Evolutionary conservation across 2,329 filamentous ascomycete genomes (phyloP).

Genomic region (Colletotrichum caudatum): DNA sequence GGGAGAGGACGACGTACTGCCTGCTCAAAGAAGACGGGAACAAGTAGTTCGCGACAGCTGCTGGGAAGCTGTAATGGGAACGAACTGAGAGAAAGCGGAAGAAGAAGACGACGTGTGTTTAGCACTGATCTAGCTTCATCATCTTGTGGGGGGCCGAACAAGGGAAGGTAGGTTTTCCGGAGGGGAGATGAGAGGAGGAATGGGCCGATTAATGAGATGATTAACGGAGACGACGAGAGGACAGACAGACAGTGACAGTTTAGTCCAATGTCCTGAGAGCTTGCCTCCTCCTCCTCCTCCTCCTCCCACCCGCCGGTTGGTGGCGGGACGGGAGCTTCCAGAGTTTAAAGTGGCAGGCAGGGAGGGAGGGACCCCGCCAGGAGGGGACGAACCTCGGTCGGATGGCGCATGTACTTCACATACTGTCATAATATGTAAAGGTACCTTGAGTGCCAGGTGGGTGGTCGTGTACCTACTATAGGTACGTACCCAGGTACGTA

Average conservation of each 20-base stretch:
- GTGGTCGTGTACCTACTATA: too few relatives aligned
- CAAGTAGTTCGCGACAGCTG: not conserved
- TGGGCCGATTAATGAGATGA: not conserved
- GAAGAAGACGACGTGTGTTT: not conserved
- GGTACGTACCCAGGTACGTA: too few relatives aligned
- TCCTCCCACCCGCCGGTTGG: not conserved
- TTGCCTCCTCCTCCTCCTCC: not conserved
- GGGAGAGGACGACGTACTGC: too few relatives aligned
- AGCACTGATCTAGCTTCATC: not conserved
- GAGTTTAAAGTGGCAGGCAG: constrained; percentile 9
- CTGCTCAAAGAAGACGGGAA: not conserved
- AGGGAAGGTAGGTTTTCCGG: not conserved
- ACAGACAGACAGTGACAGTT: not conserved
- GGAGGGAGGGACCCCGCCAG: not conserved
- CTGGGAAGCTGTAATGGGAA: not conserved
- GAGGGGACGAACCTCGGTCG: constrained; percentile 34
- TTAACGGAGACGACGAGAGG: not conserved
- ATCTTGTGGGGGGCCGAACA: not conserved
- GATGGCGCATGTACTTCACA: constrained; percentile 14
- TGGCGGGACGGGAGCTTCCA: constrained; percentile 22
- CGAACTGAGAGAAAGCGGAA: not conserved
- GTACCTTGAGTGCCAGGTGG: not conserved
- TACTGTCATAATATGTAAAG: not conserved
- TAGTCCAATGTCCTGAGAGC: constrained; percentile 16
- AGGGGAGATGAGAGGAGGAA: constrained; percentile 5